These are phyloP conservation scores for Lignosus rhinocerotis DNA, from an alignment of 1,284 basidiomycete species.

Conservation along the genomic window DNA sequence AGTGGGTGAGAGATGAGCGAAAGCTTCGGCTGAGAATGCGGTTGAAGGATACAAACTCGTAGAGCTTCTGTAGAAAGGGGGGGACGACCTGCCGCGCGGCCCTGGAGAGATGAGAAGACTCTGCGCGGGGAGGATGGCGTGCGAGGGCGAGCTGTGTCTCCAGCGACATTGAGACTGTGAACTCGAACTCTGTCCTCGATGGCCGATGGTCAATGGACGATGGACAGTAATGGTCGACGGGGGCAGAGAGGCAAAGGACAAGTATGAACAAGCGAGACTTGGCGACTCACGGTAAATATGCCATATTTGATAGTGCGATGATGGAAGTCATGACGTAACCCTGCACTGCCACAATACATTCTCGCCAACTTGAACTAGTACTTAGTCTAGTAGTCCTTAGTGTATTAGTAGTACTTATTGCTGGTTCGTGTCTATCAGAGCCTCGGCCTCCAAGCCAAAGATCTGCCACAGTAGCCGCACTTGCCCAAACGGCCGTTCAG, in stretches of 20 bases:
- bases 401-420: too few species aligned
- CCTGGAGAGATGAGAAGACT: constrained; percentile 48
- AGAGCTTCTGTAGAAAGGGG: constrained; percentile 91
- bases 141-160: constrained; percentile 56
- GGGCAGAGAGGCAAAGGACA: neutral
- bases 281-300: too few species aligned
- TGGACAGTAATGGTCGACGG: too few species aligned
- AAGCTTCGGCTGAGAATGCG: neutral
- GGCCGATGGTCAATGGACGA: too few species aligned
- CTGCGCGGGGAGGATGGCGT: constrained; percentile 43
- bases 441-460: constrained; percentile 54
- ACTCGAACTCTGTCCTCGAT: too few species aligned
- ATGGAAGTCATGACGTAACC: constrained; percentile 19
- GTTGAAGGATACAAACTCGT: constrained; percentile 54
- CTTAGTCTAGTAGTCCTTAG: too few species aligned
- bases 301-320: constrained; percentile 1
- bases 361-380: too few species aligned
- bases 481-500: constrained; percentile 80
- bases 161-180: constrained; percentile 26
- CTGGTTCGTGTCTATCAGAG: too few species aligned
- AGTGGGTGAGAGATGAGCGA: constrained; percentile 1
- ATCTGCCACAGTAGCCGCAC: constrained; percentile 72
- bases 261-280: neutral
- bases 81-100: constrained; percentile 65
- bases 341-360: constrained; percentile 7